Evolutionary conservation across 768 basidiomycete species (phyloP).

Genomic region (Boletus pseudo-olivaceus): DNA sequence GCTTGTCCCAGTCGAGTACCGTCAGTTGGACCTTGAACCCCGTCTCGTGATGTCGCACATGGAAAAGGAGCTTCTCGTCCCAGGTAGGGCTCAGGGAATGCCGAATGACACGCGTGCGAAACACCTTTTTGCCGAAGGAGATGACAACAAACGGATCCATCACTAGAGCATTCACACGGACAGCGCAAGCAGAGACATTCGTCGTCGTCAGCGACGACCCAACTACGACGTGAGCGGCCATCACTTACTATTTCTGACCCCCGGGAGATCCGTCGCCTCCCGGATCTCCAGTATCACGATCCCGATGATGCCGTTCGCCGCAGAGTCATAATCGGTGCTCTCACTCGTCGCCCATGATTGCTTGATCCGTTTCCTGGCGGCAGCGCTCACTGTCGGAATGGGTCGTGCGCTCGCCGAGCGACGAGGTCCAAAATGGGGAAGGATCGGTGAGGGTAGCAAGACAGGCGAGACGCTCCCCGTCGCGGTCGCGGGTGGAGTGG

Average conservation of each 20-base stretch:
- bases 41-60: constrained; percentile 85
- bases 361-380: constrained; percentile 36
- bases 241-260: constrained; percentile 80
- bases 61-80: constrained; percentile 95
- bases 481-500: constrained; percentile 9
- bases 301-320: constrained; percentile 80
- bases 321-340: constrained; percentile 50
- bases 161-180: constrained; percentile 42
- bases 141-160: constrained; percentile 98
- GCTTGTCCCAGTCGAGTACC: constrained; percentile 96
- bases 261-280: constrained; percentile 79
- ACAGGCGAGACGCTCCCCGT: constrained; percentile 7
- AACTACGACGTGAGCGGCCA: neutral
- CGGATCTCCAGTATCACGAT: constrained; percentile 95
- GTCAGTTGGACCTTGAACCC: constrained; percentile 74
- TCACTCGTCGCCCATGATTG: constrained; percentile 38
- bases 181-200: neutral
- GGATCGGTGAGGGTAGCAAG: constrained; percentile 23
- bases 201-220: neutral
- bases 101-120: constrained; percentile 85
- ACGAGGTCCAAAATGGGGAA: constrained; percentile 24
- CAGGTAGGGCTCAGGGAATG: constrained; percentile 84
- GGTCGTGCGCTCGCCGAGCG: constrained; percentile 31
- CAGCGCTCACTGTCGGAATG: constrained; percentile 18
- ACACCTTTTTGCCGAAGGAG: constrained; percentile 96